phyloP scores from a whole-genome alignment of 1,284 basidiomycete species.

The Naganishia albida region DNA sequence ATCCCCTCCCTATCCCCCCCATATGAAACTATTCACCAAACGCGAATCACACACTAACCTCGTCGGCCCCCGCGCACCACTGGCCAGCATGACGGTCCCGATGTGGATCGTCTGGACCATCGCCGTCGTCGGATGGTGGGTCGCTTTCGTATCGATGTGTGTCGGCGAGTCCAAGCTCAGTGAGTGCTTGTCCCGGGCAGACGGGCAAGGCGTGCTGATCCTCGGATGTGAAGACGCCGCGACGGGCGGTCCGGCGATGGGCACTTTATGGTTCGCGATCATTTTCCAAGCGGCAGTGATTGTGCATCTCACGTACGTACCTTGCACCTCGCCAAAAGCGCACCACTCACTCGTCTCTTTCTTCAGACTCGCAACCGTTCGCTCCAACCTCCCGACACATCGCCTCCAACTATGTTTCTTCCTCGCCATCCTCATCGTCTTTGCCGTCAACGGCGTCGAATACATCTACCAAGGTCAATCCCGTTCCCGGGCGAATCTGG shows the following conservation, averaged over 20 bases:
- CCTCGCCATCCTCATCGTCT: constrained; percentile 80
- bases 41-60: constrained; percentile 11
- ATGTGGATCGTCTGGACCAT: constrained; percentile 56
- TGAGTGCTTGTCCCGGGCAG: constrained; percentile 11
- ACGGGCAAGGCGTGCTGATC: neutral
- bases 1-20: neutral
- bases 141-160: constrained; percentile 80
- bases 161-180: constrained; percentile 43
- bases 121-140: constrained; percentile 83
- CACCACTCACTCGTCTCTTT: no score
- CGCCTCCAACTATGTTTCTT: constrained; percentile 77
- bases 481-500: constrained; percentile 60
- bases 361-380: constrained; percentile 44
- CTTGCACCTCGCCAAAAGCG: no score
- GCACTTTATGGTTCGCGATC: constrained; percentile 87
- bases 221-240: constrained; percentile 35
- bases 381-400: constrained; percentile 45
- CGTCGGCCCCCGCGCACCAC: neutral
- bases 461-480: constrained; percentile 36
- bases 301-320: constrained; percentile 48
- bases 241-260: constrained; percentile 56
- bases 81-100: constrained; percentile 13
- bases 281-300: constrained; percentile 57
- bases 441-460: constrained; percentile 62
- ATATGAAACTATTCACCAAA: constrained; percentile 21